These are phyloP conservation scores for Colletotrichum sp. DNA, from an alignment of 2,329 filamentous ascomycete genomes.

Conservation along the genomic window DNA sequence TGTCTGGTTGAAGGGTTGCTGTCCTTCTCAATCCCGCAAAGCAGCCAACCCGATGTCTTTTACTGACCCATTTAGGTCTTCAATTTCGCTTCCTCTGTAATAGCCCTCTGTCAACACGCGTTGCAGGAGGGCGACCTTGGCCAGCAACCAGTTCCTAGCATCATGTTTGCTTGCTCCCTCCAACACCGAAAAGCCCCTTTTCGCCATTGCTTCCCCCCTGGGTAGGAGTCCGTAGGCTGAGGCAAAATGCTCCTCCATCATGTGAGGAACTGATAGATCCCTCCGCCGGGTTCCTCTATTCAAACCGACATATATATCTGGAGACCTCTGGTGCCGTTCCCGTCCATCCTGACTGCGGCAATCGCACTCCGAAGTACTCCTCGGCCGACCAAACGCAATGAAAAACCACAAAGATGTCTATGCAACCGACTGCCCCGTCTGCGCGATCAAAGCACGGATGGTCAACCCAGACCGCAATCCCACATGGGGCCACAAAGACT, in stretches of 20 bases:
- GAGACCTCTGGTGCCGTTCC: neutral
- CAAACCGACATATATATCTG: neutral
- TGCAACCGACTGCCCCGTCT: neutral
- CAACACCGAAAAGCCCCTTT: neutral
- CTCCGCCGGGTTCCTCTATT: neutral
- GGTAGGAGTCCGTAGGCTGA: neutral
- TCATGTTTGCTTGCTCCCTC: neutral
- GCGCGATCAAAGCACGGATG: neutral
- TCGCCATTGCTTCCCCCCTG: neutral
- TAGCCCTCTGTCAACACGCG: neutral
- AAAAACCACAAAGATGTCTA: neutral
- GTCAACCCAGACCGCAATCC: neutral
- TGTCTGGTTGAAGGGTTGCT: neutral
- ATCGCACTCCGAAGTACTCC: neutral
- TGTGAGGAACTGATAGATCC: neutral
- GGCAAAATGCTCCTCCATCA: neutral
- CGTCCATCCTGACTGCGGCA: neutral
- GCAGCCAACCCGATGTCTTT: too few relatives aligned
- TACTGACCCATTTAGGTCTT: neutral
- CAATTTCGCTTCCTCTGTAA: neutral
- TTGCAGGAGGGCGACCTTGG: neutral
- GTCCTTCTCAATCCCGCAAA: too few relatives aligned
- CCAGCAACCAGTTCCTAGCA: neutral
- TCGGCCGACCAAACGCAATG: neutral
- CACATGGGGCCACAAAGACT: neutral